A percentile compares a stretch with the other conserved stretches of the same genome.
phyloP scores from a whole-genome alignment of 1,139 yeast genomes.

The Hyphopichia fennica region DNA sequence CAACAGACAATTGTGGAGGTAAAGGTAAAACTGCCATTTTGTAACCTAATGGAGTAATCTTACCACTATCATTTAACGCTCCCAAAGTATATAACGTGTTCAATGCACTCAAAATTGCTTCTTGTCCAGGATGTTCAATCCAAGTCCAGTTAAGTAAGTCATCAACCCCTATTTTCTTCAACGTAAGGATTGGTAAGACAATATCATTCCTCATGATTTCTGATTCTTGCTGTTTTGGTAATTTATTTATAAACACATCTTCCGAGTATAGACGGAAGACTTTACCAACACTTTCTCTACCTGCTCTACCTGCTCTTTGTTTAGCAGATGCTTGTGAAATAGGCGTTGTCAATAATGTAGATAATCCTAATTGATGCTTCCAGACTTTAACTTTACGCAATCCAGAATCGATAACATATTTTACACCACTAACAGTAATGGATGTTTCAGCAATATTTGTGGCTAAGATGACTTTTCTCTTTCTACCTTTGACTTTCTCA shows the following conservation, averaged over 20 bases:
- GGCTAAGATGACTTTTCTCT: slow-evolving; percentile 82
- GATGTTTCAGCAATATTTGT: slow-evolving; percentile 98
- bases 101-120: slow-evolving; percentile 73
- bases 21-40: slow-evolving; percentile 89
- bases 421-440: slow-evolving; percentile 92
- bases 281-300: slow-evolving; percentile 91
- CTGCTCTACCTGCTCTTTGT: slow-evolving; percentile 98
- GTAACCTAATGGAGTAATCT: slow-evolving; percentile 72
- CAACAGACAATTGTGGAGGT: slow-evolving; percentile 91
- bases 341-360: slow-evolving; percentile 87
- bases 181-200: slow-evolving; percentile 76
- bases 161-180: slow-evolving; percentile 80
- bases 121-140: slow-evolving; percentile 88
- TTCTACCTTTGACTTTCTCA: slow-evolving; percentile 53
- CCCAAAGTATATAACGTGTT: slow-evolving; percentile 74
- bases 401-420: slow-evolving; percentile 91
- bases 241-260: slow-evolving; percentile 49
- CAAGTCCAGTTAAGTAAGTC: slow-evolving; percentile 87
- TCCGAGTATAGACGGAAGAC: slow-evolving; percentile 85
- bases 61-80: slow-evolving; percentile 76
- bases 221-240: slow-evolving; percentile 84
- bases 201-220: slow-evolving; percentile 88
- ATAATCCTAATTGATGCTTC: slow-evolving; percentile 89
- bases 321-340: slow-evolving; percentile 93
- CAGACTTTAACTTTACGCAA: slow-evolving; percentile 90